These are phyloP conservation scores for Russula griseocarnosa DNA, from an alignment of 768 basidiomycete genomes.

Conservation along the genomic window DNA sequence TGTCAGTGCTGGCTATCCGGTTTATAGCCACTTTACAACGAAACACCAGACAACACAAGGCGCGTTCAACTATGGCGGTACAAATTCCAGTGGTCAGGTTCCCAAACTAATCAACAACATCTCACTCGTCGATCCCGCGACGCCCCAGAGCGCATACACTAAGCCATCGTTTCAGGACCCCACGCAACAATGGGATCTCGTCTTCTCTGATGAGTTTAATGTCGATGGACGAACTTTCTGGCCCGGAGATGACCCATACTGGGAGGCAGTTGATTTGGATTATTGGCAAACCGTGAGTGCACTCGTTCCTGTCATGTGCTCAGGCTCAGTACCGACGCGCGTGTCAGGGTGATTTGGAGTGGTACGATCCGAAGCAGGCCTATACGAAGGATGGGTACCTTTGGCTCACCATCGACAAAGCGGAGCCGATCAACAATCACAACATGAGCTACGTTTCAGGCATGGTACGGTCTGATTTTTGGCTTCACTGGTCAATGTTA, in stretches of 20 bases:
- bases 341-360: constrained; percentile 44
- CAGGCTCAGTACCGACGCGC: neutral
- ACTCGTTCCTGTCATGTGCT: neutral
- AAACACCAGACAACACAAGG: constrained; percentile 42
- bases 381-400: constrained; percentile 51
- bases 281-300: constrained; percentile 55
- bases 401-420: constrained; percentile 43
- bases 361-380: constrained; percentile 54
- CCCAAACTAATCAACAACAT: constrained; percentile 31
- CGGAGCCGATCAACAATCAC: constrained; percentile 41
- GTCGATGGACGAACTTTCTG: constrained; percentile 43
- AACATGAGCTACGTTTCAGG: constrained; percentile 43
- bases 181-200: constrained; percentile 37
- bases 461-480: constrained; percentile 34
- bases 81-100: constrained; percentile 68
- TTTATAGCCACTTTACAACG: constrained; percentile 45
- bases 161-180: constrained; percentile 33
- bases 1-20: constrained; percentile 42
- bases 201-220: constrained; percentile 47
- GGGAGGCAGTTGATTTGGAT: constrained; percentile 40
- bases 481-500: neutral
- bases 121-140: constrained; percentile 39
- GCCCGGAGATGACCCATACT: constrained; percentile 45
- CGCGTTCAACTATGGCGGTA: constrained; percentile 72
- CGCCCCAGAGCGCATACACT: constrained; percentile 35